phyloP scores from a whole-genome alignment of 2,329 filamentous ascomycete genomes.

The Epichloe sibirici region DNA sequence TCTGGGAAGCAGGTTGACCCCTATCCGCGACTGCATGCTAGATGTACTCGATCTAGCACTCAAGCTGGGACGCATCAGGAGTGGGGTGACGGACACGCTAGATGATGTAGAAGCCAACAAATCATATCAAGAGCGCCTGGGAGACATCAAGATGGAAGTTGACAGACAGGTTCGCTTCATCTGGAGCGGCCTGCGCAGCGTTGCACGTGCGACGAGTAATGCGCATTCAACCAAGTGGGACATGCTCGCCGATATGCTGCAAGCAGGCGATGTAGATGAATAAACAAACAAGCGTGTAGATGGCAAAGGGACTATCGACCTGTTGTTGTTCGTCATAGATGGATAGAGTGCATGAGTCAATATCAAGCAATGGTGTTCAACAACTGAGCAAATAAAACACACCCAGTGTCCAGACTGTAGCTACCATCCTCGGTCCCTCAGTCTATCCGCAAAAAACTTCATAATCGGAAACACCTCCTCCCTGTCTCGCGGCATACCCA shows the following conservation, averaged over 20 bases:
- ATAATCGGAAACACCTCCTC: conserved; percentile 88
- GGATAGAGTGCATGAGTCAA: too few species aligned
- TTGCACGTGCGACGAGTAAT: conserved; percentile 62
- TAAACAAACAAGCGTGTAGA: neutral
- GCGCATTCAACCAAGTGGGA: conserved; percentile 55
- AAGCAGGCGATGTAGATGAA: conserved; percentile 29
- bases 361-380: too few species aligned
- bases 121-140: conserved; percentile 40
- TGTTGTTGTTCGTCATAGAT: too few species aligned
- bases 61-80: conserved; percentile 50
- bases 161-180: conserved; percentile 58
- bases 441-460: conserved; percentile 62
- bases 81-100: neutral
- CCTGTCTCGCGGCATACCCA: conserved; percentile 69
- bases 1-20: conserved; percentile 53
- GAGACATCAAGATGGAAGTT: conserved; percentile 48
- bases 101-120: conserved; percentile 20
- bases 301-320: neutral
- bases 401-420: conserved; percentile 4
- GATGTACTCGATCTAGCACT: conserved; percentile 65
- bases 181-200: conserved; percentile 57
- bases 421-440: conserved; percentile 24
- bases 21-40: conserved; percentile 62
- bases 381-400: neutral
- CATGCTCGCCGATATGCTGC: conserved; percentile 67